Percentiles rank a stretch among this genome's conserved stretches.
These are phyloP conservation scores for Fistulinella prunicolor DNA, from an alignment of 768 basidiomycete genomes.

Conservation along the genomic window DNA sequence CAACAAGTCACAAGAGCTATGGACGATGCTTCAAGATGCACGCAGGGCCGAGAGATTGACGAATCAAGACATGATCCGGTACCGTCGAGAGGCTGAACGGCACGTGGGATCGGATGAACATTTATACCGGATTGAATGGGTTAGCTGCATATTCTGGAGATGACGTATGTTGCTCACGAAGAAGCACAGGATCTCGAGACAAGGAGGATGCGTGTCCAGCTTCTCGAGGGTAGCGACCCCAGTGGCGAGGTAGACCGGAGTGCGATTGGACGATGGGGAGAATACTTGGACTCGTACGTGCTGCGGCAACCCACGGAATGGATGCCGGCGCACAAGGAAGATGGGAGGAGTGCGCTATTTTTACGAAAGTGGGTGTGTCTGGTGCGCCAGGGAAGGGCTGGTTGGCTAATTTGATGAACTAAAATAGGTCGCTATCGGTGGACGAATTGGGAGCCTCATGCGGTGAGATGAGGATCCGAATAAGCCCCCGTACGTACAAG, in stretches of 20 bases:
- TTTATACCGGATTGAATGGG: constrained; percentile 79
- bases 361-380: constrained; percentile 52
- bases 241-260: constrained; percentile 56
- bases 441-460: constrained; percentile 25
- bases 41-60: constrained; percentile 52
- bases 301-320: constrained; percentile 72
- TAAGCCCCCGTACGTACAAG: constrained; percentile 61
- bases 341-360: constrained; percentile 43
- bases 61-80: constrained; percentile 67
- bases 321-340: constrained; percentile 42
- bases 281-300: constrained; percentile 72
- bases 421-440: constrained; percentile 53
- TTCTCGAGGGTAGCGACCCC: constrained; percentile 61
- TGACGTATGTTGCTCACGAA: constrained; percentile 8
- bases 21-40: constrained; percentile 67
- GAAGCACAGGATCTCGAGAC: constrained; percentile 48
- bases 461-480: constrained; percentile 42
- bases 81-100: constrained; percentile 76
- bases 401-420: constrained; percentile 24
- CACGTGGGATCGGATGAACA: constrained; percentile 74
- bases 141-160: constrained; percentile 38
- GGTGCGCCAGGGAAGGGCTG: constrained; percentile 3
- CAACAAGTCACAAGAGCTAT: constrained; percentile 82
- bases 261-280: constrained; percentile 59
- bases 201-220: constrained; percentile 57